These are phyloP conservation scores for Verticillium tricorpus DNA, from an alignment of 2,329 filamentous ascomycete genomes.

Conservation along the genomic window DNA sequence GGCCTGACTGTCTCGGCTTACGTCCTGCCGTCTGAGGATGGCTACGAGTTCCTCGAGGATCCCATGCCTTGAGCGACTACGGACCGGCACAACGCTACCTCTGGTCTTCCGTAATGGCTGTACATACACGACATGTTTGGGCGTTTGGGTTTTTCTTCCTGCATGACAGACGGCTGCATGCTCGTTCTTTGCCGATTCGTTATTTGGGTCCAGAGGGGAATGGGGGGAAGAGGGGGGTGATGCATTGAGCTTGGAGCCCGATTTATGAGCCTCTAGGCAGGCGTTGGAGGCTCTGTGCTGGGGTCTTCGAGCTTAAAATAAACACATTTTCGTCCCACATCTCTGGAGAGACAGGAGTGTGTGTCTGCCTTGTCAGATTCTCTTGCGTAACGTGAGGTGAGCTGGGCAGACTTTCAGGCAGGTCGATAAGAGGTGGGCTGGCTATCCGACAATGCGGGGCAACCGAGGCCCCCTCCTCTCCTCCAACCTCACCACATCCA, in stretches of 20 bases:
- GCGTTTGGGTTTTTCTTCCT: background rate
- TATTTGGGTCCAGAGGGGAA: too few relatives aligned
- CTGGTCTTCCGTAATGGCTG: background rate
- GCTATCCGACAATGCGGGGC: background rate
- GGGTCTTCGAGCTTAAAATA: too few relatives aligned
- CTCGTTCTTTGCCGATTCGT: background rate
- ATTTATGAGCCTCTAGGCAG: too few relatives aligned
- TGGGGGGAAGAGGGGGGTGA: too few relatives aligned
- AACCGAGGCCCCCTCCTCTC: background rate
- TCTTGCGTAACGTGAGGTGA: background rate
- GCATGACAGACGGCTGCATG: background rate
- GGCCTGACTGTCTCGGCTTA: slow-evolving; percentile 64
- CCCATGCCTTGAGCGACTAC: slow-evolving; percentile 19
- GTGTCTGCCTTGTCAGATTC: background rate
- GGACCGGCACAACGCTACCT: background rate
- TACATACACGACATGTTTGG: slow-evolving; percentile 5
- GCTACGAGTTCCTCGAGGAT: slow-evolving; percentile 67
- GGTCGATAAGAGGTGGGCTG: too few relatives aligned
- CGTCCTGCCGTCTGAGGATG: slow-evolving; percentile 72
- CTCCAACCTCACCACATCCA: background rate
- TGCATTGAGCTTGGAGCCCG: too few relatives aligned
- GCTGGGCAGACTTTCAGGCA: background rate
- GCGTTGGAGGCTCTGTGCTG: too few relatives aligned
- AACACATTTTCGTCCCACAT: too few relatives aligned
- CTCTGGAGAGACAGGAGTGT: too few relatives aligned